Conservation (phyloP, 805 yeast genomes). For the Wickerhamomyces ciferrii region DNA sequence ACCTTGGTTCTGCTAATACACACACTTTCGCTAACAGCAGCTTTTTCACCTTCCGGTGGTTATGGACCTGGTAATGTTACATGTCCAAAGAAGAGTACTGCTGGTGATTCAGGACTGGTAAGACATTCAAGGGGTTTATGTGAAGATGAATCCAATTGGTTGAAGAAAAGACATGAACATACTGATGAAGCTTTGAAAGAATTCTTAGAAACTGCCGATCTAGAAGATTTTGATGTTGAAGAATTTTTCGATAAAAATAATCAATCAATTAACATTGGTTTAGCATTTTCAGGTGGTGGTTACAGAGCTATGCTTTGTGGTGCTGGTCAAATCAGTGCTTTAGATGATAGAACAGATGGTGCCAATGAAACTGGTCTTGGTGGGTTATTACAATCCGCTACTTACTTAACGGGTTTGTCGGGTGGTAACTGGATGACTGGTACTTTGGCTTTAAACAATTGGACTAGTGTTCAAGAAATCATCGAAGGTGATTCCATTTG, state of each 20-base stretch:
- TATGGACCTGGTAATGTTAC: constrained; percentile 58
- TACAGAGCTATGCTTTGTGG: constrained; percentile 84
- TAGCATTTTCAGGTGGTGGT: constrained; percentile 81
- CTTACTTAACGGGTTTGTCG: constrained; percentile 71
- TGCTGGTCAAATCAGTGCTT: constrained; percentile 75
- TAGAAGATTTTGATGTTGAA: constrained; percentile 35
- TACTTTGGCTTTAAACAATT: constrained; percentile 62
- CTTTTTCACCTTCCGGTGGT: constrained; percentile 52
- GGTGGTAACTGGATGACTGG: constrained; percentile 84
- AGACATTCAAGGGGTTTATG: constrained; percentile 47
- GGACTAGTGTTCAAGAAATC: constrained; percentile 64
- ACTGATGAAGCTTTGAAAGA: constrained; percentile 24
- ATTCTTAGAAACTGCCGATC: constrained; percentile 40
- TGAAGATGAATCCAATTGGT: constrained; percentile 45
- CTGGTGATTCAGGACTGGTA: constrained; percentile 16
- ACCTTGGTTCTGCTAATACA: background rate
- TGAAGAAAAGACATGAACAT: constrained; percentile 28
- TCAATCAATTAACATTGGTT: constrained; percentile 41
- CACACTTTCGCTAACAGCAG: constrained; percentile 4
- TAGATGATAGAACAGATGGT: constrained; percentile 62
- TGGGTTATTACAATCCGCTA: constrained; percentile 63
- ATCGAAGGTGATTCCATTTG: constrained; percentile 47
- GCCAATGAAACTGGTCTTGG: constrained; percentile 57
- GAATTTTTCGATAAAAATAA: constrained; percentile 31
- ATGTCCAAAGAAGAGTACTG: constrained; percentile 36